Conservation (phyloP, 345 rosid genomes). For the Populus euphratica region DNA sequence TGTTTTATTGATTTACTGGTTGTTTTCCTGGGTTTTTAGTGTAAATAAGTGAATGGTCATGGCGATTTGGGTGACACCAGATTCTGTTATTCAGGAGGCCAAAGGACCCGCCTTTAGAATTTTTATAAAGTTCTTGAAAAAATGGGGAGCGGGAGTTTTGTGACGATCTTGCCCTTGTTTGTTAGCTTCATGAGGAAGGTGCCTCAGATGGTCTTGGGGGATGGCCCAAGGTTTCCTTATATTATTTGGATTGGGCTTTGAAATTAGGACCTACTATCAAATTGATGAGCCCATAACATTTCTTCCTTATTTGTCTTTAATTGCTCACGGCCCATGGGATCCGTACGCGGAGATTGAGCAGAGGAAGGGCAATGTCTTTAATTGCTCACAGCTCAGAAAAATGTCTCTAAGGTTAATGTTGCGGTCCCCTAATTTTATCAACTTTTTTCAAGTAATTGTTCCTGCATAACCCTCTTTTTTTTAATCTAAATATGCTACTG, state of each 20-base stretch:
- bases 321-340: too few species aligned
- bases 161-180: conserved; percentile 14
- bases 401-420: too few species aligned
- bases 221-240: neutral
- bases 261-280: neutral
- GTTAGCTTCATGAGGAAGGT: neutral
- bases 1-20: neutral
- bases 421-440: too few species aligned
- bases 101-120: conserved; percentile 18
- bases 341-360: too few species aligned
- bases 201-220: neutral
- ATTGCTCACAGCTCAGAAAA: too few species aligned
- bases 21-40: neutral
- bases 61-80: neutral
- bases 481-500: too few species aligned
- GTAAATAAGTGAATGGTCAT: conserved; percentile 1
- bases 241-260: neutral
- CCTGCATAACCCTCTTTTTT: too few species aligned
- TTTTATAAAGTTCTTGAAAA: conserved; percentile 16
- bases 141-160: neutral
- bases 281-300: neutral
- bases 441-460: too few species aligned
- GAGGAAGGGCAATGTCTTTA: too few species aligned
- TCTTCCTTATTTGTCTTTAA: too few species aligned
- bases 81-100: conserved; percentile 33